Percentiles rank a stretch among this genome's conserved stretches.
Conservation (phyloP, 2,329 filamentous ascomycete species). For the Cercospora brassicicola region DNA sequence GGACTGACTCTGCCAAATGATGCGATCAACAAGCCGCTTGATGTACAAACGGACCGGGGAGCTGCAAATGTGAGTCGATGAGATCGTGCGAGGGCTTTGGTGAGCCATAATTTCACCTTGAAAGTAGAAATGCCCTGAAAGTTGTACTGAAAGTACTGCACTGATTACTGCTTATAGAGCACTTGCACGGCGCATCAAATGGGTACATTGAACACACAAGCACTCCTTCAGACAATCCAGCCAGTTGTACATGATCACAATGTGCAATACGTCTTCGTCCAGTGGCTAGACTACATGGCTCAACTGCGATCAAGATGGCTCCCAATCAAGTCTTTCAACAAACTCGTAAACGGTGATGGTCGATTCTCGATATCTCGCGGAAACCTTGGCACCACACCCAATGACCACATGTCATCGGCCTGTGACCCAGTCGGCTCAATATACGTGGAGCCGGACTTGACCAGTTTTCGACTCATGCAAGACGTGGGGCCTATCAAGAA, state of each 20-base stretch:
- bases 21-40: not conserved
- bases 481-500: slow-evolving; percentile 45
- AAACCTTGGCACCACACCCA: slow-evolving; percentile 66
- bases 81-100: not conserved
- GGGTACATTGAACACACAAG: not conserved
- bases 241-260: not conserved
- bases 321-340: slow-evolving; percentile 54
- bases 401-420: slow-evolving; percentile 59
- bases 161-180: not conserved
- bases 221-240: not conserved
- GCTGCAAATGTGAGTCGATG: not conserved
- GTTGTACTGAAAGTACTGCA: not conserved
- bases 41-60: not conserved
- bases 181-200: not conserved
- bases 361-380: slow-evolving; percentile 64
- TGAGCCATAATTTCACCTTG: not conserved
- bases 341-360: slow-evolving; percentile 35
- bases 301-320: slow-evolving; percentile 66
- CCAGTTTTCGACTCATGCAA: slow-evolving; percentile 58
- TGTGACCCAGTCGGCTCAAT: slow-evolving; percentile 64
- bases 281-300: slow-evolving; percentile 78
- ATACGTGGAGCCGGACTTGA: slow-evolving; percentile 64
- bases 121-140: not conserved
- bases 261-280: slow-evolving; percentile 65
- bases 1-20: slow-evolving; percentile 32